Evolutionary conservation across 371 early-diverging fungal genomes (phyloP).

Genomic region (Actinomortierella wolfii): DNA sequence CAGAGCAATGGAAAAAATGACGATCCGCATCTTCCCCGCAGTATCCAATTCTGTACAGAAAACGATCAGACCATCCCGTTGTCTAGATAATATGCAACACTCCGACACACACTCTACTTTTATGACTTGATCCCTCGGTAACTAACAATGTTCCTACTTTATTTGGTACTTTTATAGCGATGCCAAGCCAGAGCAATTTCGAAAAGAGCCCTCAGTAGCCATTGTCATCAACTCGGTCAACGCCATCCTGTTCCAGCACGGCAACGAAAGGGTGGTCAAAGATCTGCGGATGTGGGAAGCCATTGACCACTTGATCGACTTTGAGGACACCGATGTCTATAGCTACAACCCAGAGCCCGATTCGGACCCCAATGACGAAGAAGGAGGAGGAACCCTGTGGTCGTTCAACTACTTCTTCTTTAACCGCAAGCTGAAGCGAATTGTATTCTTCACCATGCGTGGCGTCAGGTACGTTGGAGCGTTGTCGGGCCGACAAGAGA

Average conservation of each 20-base stretch:
- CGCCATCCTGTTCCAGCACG: conserved; percentile 82
- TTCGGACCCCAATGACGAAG: conserved; percentile 87
- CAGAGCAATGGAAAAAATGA: too few relatives aligned
- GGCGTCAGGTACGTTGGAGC: conserved; percentile 84
- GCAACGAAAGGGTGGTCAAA: conserved; percentile 61
- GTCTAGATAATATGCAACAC: neutral
- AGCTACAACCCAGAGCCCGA: conserved; percentile 85
- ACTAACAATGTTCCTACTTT: neutral
- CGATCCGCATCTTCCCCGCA: too few relatives aligned
- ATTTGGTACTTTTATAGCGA: conserved; percentile 56
- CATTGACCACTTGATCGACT: conserved; percentile 79
- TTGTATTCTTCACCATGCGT: conserved; percentile 87
- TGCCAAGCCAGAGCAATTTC: conserved; percentile 85
- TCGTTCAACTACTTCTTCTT: conserved; percentile 94
- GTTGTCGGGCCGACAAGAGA: too few relatives aligned
- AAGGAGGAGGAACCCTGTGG: conserved; percentile 74
- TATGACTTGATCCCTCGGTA: neutral
- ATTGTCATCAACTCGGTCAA: conserved; percentile 84
- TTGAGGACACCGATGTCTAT: conserved; percentile 87
- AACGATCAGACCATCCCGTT: too few relatives aligned
- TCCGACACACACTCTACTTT: neutral
- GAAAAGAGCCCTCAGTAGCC: conserved; percentile 71
- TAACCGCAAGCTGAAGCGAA: conserved; percentile 86
- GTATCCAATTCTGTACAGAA: neutral
- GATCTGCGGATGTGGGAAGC: conserved; percentile 74